A percentile compares a stretch with the other conserved stretches of the same genome.
Evolutionary conservation across 139 green algal genomes (phyloP).

Genomic region (Tetradesmus obliquus): DNA sequence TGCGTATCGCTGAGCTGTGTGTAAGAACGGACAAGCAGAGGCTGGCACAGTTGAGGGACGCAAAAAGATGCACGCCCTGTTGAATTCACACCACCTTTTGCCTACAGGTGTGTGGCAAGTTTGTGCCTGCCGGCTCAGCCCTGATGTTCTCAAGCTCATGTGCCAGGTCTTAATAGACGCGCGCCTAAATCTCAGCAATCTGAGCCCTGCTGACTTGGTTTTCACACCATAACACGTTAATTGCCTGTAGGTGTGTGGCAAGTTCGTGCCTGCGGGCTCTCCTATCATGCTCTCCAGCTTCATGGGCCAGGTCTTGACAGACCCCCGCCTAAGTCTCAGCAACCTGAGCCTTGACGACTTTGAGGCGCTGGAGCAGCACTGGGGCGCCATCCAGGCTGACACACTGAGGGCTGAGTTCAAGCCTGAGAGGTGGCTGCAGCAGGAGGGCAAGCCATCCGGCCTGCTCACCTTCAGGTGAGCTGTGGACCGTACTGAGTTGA

Average conservation of each 20-base stretch:
- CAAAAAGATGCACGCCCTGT: no score
- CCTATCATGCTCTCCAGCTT: background rate
- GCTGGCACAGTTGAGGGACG: background rate
- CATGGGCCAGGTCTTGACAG: background rate
- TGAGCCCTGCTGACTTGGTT: background rate
- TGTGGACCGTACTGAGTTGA: background rate
- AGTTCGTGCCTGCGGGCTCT: background rate
- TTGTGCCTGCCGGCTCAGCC: background rate
- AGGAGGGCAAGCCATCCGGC: background rate
- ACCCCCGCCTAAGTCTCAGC: background rate
- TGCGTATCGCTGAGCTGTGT: background rate
- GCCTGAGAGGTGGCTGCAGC: conserved; percentile 9
- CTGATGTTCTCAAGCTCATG: background rate
- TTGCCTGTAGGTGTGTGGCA: conserved; percentile 11
- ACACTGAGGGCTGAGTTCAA: conserved; percentile 2
- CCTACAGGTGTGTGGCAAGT: background rate
- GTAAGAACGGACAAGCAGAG: background rate
- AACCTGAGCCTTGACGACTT: background rate
- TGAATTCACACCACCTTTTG: background rate
- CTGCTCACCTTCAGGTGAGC: conserved; percentile 4
- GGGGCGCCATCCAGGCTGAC: background rate
- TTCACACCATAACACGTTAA: background rate
- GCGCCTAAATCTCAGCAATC: no score
- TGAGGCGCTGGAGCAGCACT: background rate
- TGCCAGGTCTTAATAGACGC: no score